A percentile compares a stretch with the other conserved stretches of the same genome.
Evolutionary conservation across 352 stramenopile genomes (phyloP).

Genomic region (Globisporangium cederbergense): DNA sequence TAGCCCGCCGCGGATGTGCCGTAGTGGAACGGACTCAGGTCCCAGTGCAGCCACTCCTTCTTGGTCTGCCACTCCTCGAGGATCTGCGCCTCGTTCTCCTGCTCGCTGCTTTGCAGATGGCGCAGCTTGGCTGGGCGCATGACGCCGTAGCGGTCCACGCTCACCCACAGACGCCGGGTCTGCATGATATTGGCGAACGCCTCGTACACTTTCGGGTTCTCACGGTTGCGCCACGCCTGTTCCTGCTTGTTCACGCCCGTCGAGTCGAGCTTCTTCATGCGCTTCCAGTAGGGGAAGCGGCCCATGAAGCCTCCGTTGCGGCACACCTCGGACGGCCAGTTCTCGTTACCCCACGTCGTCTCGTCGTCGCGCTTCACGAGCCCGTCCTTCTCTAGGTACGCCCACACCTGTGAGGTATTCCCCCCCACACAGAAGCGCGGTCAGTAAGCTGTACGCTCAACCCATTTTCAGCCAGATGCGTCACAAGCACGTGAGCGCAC

Average conservation of each 20-base stretch:
- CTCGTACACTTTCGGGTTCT: constrained; percentile 34
- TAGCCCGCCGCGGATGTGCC: constrained; percentile 43
- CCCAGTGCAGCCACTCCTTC: constrained; percentile 52
- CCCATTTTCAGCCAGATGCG: neutral
- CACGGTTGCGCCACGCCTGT: constrained; percentile 45
- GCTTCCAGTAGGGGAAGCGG: constrained; percentile 48
- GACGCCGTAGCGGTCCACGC: constrained; percentile 47
- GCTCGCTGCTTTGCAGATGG: constrained; percentile 16
- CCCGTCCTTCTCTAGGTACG: constrained; percentile 40
- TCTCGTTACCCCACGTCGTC: constrained; percentile 41
- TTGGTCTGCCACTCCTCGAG: constrained; percentile 41
- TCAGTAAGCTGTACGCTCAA: neutral
- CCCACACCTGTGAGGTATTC: constrained; percentile 24
- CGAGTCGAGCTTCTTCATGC: constrained; percentile 47
- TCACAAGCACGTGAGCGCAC: constrained; percentile 3
- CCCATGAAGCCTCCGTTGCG: constrained; percentile 49
- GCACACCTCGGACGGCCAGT: constrained; percentile 41
- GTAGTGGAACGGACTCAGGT: constrained; percentile 47
- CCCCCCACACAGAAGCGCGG: neutral
- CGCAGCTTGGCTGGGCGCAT: constrained; percentile 36
- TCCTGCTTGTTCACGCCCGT: constrained; percentile 38
- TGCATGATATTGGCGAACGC: constrained; percentile 35
- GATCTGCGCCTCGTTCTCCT: constrained; percentile 29
- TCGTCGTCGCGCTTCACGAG: constrained; percentile 38
- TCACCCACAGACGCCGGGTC: constrained; percentile 35